Percentiles rank a stretch among this genome's conserved stretches.
These are phyloP conservation scores for Lactarius vividus DNA, from an alignment of 768 basidiomycete genomes.

Conservation along the genomic window DNA sequence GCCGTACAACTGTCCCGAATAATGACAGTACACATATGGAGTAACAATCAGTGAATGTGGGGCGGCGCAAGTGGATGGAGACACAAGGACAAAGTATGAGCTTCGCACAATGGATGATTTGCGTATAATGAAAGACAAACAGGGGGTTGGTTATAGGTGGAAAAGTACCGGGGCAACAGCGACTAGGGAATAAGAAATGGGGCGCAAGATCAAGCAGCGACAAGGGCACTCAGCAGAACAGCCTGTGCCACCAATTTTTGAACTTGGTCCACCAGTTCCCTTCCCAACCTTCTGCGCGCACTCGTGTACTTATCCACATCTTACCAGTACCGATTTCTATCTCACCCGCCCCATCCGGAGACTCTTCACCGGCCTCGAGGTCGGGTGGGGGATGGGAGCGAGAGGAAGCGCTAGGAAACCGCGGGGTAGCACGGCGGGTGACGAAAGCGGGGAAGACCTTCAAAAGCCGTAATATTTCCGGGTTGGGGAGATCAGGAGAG, in stretches of 20 bases:
- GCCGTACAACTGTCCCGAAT: constrained; percentile 26
- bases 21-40: constrained; percentile 31
- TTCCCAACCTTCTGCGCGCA: constrained; percentile 62
- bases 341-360: constrained; percentile 50
- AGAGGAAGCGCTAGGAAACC: constrained; percentile 49
- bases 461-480: constrained; percentile 66
- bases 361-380: constrained; percentile 68
- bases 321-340: constrained; percentile 79
- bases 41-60: constrained; percentile 16
- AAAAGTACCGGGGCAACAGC: constrained; percentile 4
- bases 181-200: constrained; percentile 3
- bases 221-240: constrained; percentile 58
- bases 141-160: background rate
- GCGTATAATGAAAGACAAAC: constrained; percentile 11
- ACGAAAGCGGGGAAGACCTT: constrained; percentile 78
- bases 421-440: constrained; percentile 63
- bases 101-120: constrained; percentile 16
- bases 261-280: constrained; percentile 81
- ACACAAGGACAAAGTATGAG: constrained; percentile 13
- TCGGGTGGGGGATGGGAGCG: constrained; percentile 45
- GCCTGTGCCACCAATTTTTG: constrained; percentile 71
- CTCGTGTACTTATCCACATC: constrained; percentile 70
- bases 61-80: constrained; percentile 4
- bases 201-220: constrained; percentile 6
- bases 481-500: constrained; percentile 73